A percentile compares a stretch with the other conserved stretches of the same genome.
These are phyloP conservation scores for Gossypium laxum DNA, from an alignment of 441 rosid species.

Conservation along the genomic window DNA sequence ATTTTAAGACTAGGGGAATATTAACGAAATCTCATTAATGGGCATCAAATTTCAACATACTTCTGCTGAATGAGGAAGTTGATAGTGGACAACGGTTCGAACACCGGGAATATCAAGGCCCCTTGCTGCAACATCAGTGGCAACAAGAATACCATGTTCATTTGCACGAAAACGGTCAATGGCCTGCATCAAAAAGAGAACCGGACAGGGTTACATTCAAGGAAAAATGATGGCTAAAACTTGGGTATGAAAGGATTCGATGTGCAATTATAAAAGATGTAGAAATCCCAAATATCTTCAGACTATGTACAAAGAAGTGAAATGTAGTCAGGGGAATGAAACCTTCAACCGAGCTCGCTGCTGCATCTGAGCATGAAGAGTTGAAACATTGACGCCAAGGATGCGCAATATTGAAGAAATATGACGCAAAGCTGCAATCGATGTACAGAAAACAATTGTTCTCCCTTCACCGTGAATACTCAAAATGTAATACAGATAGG, in stretches of 20 bases:
- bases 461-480: constrained; percentile 92
- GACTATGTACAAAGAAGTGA: background rate
- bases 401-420: constrained; percentile 60
- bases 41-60: constrained; percentile 34
- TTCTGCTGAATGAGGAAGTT: constrained; percentile 94
- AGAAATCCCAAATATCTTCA: background rate
- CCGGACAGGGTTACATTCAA: constrained; percentile 1
- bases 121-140: constrained; percentile 96
- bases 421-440: constrained; percentile 88
- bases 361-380: constrained; percentile 89
- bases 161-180: constrained; percentile 78
- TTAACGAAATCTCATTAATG: constrained; percentile 8
- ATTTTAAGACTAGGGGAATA: background rate
- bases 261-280: background rate
- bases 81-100: constrained; percentile 87
- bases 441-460: constrained; percentile 88
- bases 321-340: constrained; percentile 9
- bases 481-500: constrained; percentile 70
- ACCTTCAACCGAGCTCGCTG: constrained; percentile 95
- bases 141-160: constrained; percentile 73
- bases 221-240: constrained; percentile 12
- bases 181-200: constrained; percentile 42
- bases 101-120: constrained; percentile 93
- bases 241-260: background rate
- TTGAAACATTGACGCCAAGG: constrained; percentile 66